Evolutionary conservation across 2,329 filamentous ascomycete genomes (phyloP).

Genomic region (Celoporthe dispersa): DNA sequence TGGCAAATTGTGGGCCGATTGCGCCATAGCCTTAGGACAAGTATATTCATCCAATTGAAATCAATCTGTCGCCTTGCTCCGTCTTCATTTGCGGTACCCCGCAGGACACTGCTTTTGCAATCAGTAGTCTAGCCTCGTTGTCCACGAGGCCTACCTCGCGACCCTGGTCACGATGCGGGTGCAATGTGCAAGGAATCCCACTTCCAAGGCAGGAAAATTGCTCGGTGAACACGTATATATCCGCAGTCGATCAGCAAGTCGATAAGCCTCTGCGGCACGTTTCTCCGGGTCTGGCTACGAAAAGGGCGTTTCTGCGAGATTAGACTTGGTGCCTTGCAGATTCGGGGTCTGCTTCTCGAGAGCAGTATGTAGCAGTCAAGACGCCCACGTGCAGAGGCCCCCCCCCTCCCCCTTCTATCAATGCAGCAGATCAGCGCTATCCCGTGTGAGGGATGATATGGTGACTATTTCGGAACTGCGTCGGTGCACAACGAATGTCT

Average conservation of each 20-base stretch:
- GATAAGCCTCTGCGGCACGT: background rate
- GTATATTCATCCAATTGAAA: background rate
- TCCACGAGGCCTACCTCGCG: too few species aligned
- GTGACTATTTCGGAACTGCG: too few species aligned
- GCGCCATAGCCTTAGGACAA: conserved; percentile 22
- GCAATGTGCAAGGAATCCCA: background rate
- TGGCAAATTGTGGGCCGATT: conserved; percentile 29
- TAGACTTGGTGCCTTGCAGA: background rate
- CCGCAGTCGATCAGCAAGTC: background rate
- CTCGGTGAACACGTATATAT: background rate
- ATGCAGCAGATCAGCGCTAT: background rate
- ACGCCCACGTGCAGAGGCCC: background rate
- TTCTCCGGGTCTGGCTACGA: background rate
- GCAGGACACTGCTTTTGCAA: background rate
- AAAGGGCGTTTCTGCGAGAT: background rate
- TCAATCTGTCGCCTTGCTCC: background rate
- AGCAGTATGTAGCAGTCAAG: background rate
- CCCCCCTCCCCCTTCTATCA: background rate
- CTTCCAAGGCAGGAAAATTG: background rate
- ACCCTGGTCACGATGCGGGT: background rate
- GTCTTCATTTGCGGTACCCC: background rate
- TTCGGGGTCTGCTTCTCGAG: background rate
- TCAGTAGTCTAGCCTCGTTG: background rate
- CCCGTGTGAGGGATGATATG: too few species aligned
- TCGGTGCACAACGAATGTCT: too few species aligned